A percentile compares a stretch with the other conserved stretches of the same genome.
Conservation (phyloP, 768 basidiomycete genomes). For the Paxillus ammoniavirescens region DNA sequence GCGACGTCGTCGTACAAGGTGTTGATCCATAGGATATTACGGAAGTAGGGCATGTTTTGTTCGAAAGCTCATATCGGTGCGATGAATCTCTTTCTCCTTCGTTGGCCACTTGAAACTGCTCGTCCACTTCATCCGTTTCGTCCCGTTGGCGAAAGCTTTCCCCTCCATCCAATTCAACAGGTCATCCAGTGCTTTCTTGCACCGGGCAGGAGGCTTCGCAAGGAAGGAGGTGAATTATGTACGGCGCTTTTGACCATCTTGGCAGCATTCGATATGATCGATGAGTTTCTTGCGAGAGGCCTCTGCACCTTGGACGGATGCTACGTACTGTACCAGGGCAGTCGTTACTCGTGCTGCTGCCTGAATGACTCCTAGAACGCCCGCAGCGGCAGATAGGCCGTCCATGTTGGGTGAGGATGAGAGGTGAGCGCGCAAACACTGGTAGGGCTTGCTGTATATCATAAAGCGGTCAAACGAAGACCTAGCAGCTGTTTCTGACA, state of each 20-base stretch:
- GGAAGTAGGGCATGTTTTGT: neutral
- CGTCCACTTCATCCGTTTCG: neutral
- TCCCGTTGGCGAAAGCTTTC: neutral
- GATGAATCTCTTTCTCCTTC: neutral
- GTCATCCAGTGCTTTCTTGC: neutral
- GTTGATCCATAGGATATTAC: neutral
- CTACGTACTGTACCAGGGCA: too few relatives aligned
- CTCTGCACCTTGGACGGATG: too few relatives aligned
- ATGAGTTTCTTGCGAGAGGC: neutral
- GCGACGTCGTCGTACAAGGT: neutral
- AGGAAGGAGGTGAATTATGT: neutral
- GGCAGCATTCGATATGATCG: neutral
- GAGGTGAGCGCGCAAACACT: too few relatives aligned
- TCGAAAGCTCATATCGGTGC: neutral
- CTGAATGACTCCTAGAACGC: too few relatives aligned
- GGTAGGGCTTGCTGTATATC: too few relatives aligned
- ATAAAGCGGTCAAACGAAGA: too few relatives aligned
- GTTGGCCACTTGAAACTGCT: neutral
- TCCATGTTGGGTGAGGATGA: neutral
- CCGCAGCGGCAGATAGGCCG: too few relatives aligned
- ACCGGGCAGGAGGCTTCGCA: neutral
- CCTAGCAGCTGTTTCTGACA: too few relatives aligned
- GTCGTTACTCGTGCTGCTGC: too few relatives aligned
- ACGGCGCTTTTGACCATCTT: neutral
- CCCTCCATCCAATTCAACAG: neutral